Evolutionary conservation across 495 filamentous ascomycete species (phyloP).

Genomic region (Penicillium silybi): DNA sequence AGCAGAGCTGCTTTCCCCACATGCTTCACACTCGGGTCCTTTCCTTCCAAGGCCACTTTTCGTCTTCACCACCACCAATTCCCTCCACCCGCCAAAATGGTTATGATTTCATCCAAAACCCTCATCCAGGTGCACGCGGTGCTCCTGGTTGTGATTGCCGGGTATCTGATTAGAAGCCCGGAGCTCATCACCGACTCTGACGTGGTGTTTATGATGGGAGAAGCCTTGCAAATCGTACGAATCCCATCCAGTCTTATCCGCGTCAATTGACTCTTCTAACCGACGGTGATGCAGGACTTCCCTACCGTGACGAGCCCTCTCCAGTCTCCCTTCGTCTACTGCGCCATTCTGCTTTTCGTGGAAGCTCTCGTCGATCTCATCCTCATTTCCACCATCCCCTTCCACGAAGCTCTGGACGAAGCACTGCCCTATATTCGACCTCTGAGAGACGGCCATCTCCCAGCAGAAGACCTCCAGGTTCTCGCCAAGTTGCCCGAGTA

Average conservation of each 20-base stretch:
- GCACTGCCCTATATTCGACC: constrained; percentile 28
- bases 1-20: constrained; percentile 22
- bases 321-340: constrained; percentile 62
- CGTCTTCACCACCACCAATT: not conserved
- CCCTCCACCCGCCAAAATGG: constrained; percentile 54
- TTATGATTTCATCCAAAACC: constrained; percentile 67
- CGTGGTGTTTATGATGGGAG: constrained; percentile 77
- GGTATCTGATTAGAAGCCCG: constrained; percentile 75
- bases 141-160: constrained; percentile 76
- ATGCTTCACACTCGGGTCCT: constrained; percentile 12
- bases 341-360: constrained; percentile 63
- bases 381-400: constrained; percentile 54
- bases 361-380: constrained; percentile 70
- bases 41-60: constrained; percentile 4
- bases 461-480: constrained; percentile 25
- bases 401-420: constrained; percentile 37
- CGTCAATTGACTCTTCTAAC: constrained; percentile 32
- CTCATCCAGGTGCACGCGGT: constrained; percentile 75
- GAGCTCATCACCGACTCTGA: constrained; percentile 69
- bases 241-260: not conserved
- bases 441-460: constrained; percentile 23
- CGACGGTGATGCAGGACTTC: constrained; percentile 26
- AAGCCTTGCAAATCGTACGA: constrained; percentile 72
- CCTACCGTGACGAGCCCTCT: constrained; percentile 58
- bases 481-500: constrained; percentile 38